Base-by-base conservation (phyloP, 2,329 filamentous ascomycete genomes). In the Trichothecium sympodiale region DNA sequence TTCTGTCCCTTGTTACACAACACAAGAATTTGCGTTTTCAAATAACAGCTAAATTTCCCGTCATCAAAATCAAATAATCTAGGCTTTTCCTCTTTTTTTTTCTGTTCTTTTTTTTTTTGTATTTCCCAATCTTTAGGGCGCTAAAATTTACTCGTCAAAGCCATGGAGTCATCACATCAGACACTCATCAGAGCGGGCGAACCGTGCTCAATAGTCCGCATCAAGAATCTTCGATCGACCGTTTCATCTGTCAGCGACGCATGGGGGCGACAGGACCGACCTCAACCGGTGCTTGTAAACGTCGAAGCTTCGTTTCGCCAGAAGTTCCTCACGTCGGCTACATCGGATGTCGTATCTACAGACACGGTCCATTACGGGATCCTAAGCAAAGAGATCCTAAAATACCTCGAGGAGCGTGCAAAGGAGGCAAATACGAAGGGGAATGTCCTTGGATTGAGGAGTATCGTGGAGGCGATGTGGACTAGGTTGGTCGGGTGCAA, bases 331-430 rank as follows among this genome's bases (percentile, higher is more conserved):
- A 62, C 67, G 0, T 73, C 79, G 2, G 74, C 77, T 0, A 48
- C 63, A 2, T 55, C 56, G 4, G 83, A 88, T 57, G 59, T 60
- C 8, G 68, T 88, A 25, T 69, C 74, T 31, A 55, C 57, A n/a
- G 81, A 81, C 50, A 87, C 83, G 3, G 74, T 86, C 17, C 80
- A 88, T 59, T 88, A 88, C 49, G 82, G 83, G 2, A 66, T 62
- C 8, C 64, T 87, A 12, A 78, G 75, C 59, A 85, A 86, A 57
- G 64, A 65, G 0, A 64, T 87, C 12, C 58, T 80, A 23, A 54
- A 56, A 17, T 60, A 59, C 10, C 50, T 78, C 17, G 53, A 57
- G 16, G 34, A 29, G 20, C 20, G 20, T n/a, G n/a, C n/a, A n/a
- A n/a, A n/a, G n/a, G n/a, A n/a, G 20, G 20, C 20, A 10, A 16